Evolutionary conservation across 2,329 filamentous ascomycete genomes (phyloP).

Genomic region (Cladosporium halotolerans): DNA sequence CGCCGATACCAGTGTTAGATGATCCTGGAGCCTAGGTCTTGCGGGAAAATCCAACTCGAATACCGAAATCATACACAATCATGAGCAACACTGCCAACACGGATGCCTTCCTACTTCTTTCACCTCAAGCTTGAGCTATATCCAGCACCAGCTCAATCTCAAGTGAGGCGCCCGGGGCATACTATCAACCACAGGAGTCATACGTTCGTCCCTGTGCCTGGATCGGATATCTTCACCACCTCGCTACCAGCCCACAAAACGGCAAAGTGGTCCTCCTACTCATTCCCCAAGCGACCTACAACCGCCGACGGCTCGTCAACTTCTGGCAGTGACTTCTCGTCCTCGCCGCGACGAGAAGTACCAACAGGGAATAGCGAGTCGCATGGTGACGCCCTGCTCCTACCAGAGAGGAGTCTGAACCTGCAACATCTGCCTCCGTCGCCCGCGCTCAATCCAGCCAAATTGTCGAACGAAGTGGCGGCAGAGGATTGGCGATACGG

Average conservation of each 20-base stretch:
- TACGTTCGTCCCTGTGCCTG: conserved; percentile 35
- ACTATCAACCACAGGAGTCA: neutral
- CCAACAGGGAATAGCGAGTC: conserved; percentile 17
- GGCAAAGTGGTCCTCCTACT: conserved; percentile 32
- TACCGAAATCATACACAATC: neutral
- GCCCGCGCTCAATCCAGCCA: conserved; percentile 27
- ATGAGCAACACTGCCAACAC: conserved; percentile 1
- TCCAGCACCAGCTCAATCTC: conserved; percentile 28
- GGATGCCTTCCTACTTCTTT: conserved; percentile 50
- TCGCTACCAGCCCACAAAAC: conserved; percentile 38
- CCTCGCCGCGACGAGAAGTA: conserved; percentile 6
- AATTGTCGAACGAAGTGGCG: conserved; percentile 44
- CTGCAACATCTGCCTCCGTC: conserved; percentile 29
- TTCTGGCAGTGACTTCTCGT: conserved; percentile 7
- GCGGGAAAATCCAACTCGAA: neutral
- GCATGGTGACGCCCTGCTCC: conserved; percentile 30
- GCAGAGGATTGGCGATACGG: conserved; percentile 74
- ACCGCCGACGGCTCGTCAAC: conserved; percentile 1
- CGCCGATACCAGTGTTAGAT: too few relatives aligned
- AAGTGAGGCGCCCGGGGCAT: neutral
- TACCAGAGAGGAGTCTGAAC: conserved; percentile 31
- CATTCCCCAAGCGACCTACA: conserved; percentile 10
- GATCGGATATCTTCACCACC: conserved; percentile 41
- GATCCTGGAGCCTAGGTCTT: too few relatives aligned
- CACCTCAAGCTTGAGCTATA: conserved; percentile 57